Evolutionary conservation across 2,329 filamentous ascomycete genomes (phyloP).

Genomic region (Sordariomycetes sp.): DNA sequence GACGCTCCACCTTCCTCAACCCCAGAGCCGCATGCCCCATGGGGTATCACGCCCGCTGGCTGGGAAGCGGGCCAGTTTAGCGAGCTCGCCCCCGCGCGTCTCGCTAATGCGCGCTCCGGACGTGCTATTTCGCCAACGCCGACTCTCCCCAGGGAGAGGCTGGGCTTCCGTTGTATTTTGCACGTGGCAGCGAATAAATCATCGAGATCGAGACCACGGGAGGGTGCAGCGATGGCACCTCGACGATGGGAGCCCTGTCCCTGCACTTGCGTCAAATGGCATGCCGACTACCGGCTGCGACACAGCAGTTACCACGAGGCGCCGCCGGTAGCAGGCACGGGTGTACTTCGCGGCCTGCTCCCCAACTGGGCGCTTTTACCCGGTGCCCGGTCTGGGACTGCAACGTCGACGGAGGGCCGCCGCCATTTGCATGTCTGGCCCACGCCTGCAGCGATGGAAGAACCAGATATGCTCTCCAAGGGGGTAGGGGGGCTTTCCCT

Average conservation of each 20-base stretch:
- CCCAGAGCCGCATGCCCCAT: not conserved
- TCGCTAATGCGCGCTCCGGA: too few relatives aligned
- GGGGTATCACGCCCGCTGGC: not conserved
- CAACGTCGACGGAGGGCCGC: not conserved
- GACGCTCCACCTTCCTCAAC: not conserved
- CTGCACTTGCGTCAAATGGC: not conserved
- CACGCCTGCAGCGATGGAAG: not conserved
- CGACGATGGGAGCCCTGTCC: not conserved
- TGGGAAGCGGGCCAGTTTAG: not conserved
- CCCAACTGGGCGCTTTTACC: not conserved
- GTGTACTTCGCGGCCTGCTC: not conserved
- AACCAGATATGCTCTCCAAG: not conserved
- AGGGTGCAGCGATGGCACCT: not conserved
- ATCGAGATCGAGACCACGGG: not conserved
- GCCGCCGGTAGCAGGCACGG: not conserved
- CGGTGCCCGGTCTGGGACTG: not conserved
- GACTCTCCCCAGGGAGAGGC: too few relatives aligned
- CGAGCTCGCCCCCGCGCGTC: not conserved
- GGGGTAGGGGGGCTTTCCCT: not conserved
- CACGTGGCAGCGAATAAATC: not conserved
- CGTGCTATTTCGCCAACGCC: too few relatives aligned
- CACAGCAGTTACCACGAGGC: not conserved
- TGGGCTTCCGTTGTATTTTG: too few relatives aligned
- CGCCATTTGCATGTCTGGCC: not conserved
- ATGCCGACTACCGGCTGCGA: not conserved